Conservation (phyloP, 2,329 filamentous ascomycete genomes). For the Xylaria hypoxylon region DNA sequence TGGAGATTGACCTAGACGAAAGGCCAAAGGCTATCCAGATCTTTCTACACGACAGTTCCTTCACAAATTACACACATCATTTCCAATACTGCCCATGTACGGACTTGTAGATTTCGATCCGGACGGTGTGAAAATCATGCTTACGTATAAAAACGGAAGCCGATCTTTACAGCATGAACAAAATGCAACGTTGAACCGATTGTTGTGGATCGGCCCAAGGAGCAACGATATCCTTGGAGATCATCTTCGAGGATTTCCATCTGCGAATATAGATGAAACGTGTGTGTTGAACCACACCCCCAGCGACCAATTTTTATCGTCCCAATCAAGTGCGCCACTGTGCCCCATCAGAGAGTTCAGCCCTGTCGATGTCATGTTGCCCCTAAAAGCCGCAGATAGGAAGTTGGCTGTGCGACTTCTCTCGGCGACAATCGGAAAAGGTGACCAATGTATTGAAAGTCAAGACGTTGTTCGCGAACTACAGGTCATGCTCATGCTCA, state of each 20-base stretch:
- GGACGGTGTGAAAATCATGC: conserved; percentile 78
- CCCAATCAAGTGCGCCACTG: conserved; percentile 1
- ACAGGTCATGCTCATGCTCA: conserved; percentile 79
- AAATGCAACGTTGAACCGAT: conserved; percentile 59
- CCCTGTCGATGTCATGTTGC: conserved; percentile 41
- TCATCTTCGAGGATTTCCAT: not conserved
- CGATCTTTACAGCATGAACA: conserved; percentile 70
- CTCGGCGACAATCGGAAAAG: conserved; percentile 52
- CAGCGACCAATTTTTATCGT: conserved; percentile 1
- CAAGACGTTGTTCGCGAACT: conserved; percentile 65
- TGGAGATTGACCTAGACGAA: conserved; percentile 22
- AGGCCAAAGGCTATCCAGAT: conserved; percentile 88
- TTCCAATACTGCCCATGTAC: conserved; percentile 67
- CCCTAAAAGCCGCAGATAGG: conserved; percentile 68
- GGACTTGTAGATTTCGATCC: conserved; percentile 81
- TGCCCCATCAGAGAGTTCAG: not conserved
- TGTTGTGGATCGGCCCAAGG: conserved; percentile 74
- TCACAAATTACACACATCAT: conserved; percentile 60
- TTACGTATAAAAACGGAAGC: conserved; percentile 80
- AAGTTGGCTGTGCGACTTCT: conserved; percentile 67
- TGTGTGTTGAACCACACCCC: not conserved
- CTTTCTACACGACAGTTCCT: conserved; percentile 76
- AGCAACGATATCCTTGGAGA: conserved; percentile 56
- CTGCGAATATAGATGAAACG: not conserved
- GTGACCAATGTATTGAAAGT: conserved; percentile 49